A percentile compares a stretch with the other conserved stretches of the same genome.
Conservation (phyloP, 2,329 filamentous ascomycete genomes). For the Aaosphaeria pasadenensis region DNA sequence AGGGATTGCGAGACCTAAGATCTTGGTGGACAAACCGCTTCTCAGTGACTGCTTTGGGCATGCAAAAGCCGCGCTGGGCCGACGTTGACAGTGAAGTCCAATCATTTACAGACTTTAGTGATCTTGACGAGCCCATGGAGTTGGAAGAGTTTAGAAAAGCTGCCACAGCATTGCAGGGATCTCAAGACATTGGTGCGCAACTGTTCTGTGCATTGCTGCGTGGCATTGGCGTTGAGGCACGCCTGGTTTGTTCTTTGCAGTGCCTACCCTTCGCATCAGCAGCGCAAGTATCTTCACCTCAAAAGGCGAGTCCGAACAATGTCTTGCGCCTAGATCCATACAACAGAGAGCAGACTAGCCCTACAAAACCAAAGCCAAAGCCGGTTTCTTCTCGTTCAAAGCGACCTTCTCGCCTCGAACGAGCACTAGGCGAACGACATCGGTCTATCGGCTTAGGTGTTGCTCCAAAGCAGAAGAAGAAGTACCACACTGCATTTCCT, state of each 20-base stretch:
- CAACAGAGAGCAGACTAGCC: conserved; percentile 15
- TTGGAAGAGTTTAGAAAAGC: conserved; percentile 70
- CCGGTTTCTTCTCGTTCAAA: conserved; percentile 19
- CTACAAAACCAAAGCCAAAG: conserved; percentile 16
- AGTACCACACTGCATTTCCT: conserved; percentile 72
- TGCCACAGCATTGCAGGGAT: conserved; percentile 70
- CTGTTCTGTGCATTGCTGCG: conserved; percentile 86
- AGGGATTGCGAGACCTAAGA: conserved; percentile 69
- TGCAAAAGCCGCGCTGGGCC: conserved; percentile 61
- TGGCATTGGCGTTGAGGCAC: conserved; percentile 73
- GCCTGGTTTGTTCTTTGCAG: conserved; percentile 89
- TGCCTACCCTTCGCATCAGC: conserved; percentile 64
- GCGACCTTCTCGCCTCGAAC: conserved; percentile 29
- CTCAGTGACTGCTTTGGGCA: conserved; percentile 58
- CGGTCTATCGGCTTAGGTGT: conserved; percentile 18
- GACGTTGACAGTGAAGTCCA: conserved; percentile 61
- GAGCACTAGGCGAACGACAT: conserved; percentile 28
- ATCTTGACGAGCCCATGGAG: conserved; percentile 67
- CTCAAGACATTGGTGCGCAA: conserved; percentile 85
- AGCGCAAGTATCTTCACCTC: conserved; percentile 27
- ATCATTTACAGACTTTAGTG: conserved; percentile 48
- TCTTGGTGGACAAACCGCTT: conserved; percentile 69
- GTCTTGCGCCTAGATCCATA: conserved; percentile 31
- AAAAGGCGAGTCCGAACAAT: conserved; percentile 19
- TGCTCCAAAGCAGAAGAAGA: conserved; percentile 40